Evolutionary conservation across 108 stramenopile species (phyloP), one percentile per base, ranked within the genome.

Genomic region (Stephanodiscus minutulus): DNA sequence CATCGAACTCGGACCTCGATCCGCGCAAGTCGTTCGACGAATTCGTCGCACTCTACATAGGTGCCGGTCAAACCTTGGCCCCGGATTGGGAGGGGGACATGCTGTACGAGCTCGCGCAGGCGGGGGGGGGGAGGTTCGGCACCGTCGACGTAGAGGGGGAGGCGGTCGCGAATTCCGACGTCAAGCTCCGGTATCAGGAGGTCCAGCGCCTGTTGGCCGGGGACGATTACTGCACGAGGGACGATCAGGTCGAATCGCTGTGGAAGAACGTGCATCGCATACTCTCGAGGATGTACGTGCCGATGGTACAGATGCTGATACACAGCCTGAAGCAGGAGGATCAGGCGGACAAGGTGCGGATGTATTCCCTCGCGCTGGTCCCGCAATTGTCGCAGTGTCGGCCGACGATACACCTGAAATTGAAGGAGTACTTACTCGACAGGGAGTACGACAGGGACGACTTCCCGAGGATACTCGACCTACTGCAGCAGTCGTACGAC

Each of bases 21-120:
- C 71, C 69, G 69, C 53, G 81, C 67, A 48, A 83, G 69, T 55
- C 83, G 61, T 78, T 90, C 18, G 93, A 94, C 55, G 82, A 88
- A 36, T 91, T 94, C 69, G 91, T 94, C 49, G 90, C 90, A 17
- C 66, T 91, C 4, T 94, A 88, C 80, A 79, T 94, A 22, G 93
- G 91, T 29, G 79, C 76, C 20, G 83, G 74, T 31, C 87, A 90
- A 58, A 73, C 76, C 1, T 69, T 72, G n/a, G 88, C 66, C 25
- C 82, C 83, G 0, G 47, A 69, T 11, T 81, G 73, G 53, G 70
- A 84, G 37, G 92, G 92, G 11, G 73, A 85, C 69, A 75, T 84
- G 72, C 81, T 91, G 13, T 94, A 94, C 50, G 88, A 83, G 7
- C 57, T 88, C 61, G 72, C 93, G 2, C 85, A 94, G 66, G 46